Conservation (phyloP, 768 basidiomycete species). For the Pholiota conissans region DNA sequence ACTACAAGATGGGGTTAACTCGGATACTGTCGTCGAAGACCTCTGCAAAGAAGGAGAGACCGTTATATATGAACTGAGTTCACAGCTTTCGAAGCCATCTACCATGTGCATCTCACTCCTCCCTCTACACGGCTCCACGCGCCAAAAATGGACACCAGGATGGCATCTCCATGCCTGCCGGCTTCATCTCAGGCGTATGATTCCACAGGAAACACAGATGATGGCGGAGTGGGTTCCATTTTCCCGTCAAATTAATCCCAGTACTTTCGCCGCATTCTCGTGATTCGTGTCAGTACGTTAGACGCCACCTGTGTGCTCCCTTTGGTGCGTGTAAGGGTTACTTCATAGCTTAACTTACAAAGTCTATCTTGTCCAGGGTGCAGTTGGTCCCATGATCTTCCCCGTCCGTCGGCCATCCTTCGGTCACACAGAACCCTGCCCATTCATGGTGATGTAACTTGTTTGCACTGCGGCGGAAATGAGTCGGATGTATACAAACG, state of each 20-base stretch:
- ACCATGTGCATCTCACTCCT: conserved; percentile 17
- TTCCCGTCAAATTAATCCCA: conserved; percentile 11
- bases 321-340: neutral
- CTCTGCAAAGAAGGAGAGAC: neutral
- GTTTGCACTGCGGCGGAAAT: conserved; percentile 3
- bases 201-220: conserved; percentile 13
- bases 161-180: conserved; percentile 17
- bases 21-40: conserved; percentile 10
- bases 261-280: neutral
- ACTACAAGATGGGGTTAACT: conserved; percentile 17
- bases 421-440: neutral
- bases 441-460: neutral
- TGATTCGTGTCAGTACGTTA: conserved; percentile 8
- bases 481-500: neutral
- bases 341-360: neutral
- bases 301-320: conserved; percentile 1
- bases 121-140: neutral
- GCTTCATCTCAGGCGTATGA: conserved; percentile 15
- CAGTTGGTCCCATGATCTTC: conserved; percentile 1
- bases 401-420: neutral
- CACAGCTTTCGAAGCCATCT: conserved; percentile 14
- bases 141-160: conserved; percentile 3
- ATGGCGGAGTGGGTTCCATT: conserved; percentile 14
- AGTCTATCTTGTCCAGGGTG: neutral
- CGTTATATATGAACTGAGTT: conserved; percentile 12